Percentiles rank a stretch among this genome's conserved stretches.
phyloP scores from a whole-genome alignment of 2,329 filamentous ascomycete genomes.

The Simplicillium aogashimaense region DNA sequence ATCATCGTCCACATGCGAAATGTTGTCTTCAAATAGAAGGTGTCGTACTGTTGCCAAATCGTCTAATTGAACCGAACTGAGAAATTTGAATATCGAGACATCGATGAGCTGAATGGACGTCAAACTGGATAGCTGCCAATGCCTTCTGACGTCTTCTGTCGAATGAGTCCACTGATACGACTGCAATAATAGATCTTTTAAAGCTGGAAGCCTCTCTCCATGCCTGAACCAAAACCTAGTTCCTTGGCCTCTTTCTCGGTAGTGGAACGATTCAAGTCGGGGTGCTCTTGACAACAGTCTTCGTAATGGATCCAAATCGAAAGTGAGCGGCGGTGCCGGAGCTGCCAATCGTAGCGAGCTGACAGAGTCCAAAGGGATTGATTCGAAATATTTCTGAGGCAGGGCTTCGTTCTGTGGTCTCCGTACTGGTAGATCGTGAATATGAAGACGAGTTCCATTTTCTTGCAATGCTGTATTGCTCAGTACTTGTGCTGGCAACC shows the following conservation, averaged over 20 bases:
- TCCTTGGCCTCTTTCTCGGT: conserved; percentile 33
- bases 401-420: conserved; percentile 19
- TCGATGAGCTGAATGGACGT: conserved; percentile 28
- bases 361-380: conserved; percentile 26
- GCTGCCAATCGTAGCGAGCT: conserved; percentile 29
- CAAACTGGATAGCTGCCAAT: conserved; percentile 38
- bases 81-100: conserved; percentile 33
- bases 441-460: conserved; percentile 14
- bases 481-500: no score
- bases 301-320: conserved; percentile 30
- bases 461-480: no score
- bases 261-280: conserved; percentile 27
- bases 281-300: conserved; percentile 25
- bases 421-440: conserved; percentile 30
- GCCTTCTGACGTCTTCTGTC: conserved; percentile 21
- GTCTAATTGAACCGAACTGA: conserved; percentile 26
- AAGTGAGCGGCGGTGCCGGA: conserved; percentile 29
- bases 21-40: conserved; percentile 34
- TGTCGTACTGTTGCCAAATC: conserved; percentile 25
- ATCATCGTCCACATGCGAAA: conserved; percentile 25
- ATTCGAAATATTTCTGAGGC: conserved; percentile 23
- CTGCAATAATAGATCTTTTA: conserved; percentile 28
- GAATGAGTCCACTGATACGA: conserved; percentile 41
- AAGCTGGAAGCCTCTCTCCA: conserved; percentile 30
- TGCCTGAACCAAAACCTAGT: conserved; percentile 29